Base-by-base conservation (phyloP, 768 basidiomycete species). In the Infundibulicybe gibba region DNA sequence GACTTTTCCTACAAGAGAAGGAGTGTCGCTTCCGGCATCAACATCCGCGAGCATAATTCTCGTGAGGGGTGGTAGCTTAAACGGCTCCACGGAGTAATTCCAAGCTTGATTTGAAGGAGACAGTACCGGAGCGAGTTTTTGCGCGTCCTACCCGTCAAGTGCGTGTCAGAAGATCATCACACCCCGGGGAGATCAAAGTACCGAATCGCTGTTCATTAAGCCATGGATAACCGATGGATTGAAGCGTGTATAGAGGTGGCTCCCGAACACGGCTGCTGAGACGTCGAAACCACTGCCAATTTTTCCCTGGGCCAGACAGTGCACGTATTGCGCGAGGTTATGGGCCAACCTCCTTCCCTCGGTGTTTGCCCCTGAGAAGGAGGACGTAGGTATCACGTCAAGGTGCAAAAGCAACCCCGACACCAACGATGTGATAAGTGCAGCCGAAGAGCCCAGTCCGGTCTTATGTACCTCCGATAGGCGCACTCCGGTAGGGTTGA, bases 251-350 rank as follows among this genome's bases (percentile, higher is more conserved):
- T 98, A 99, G 6, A 93, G 60, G 57, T 98, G 95, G 59, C 92
- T 94, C 17, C 97, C 97, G 63, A 88, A 98, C 2, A 91, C 89
- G 1, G 95, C 95, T 0, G 92, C 81, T 5, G 91, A 83, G 40
- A 99, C 90, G 59, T 99, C 97, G 68, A 99, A 99, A 5, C 97
- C 97, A 58, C 90, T 93, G 25, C 97, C 97, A 13, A 99, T 86
- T 67, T 99, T 99, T 34, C 97, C 97, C 68, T 99, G 97, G 0
- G 95, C 97, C 32, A 94, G 73, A 60, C 94, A 97, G 63, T 99
- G 97, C 6, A 93, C 80, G 61, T 86, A 97, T 61, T 99, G 97
- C 3, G 97, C 85, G 37, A 90, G 77, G 62, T 97, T 97, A 65
- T 99, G 97, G 0, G 90, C 85, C 14, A 97, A 66, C 49, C 69